Conservation (phyloP, 768 basidiomycete genomes). For the Auricularia cornea region DNA sequence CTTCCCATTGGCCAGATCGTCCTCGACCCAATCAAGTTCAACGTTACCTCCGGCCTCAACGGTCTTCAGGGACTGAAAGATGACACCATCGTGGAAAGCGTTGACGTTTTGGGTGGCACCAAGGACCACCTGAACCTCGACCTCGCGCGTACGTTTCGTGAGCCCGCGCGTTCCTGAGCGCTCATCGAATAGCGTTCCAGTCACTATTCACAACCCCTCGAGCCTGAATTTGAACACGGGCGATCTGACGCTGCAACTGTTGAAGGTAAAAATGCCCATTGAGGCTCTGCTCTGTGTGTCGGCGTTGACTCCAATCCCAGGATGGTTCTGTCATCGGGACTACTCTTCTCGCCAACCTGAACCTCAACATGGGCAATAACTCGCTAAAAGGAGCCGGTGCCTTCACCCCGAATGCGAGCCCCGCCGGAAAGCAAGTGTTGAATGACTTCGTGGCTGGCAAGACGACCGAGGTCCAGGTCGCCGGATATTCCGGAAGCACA, state of each 20-base stretch:
- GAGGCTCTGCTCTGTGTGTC: neutral
- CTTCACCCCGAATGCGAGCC: constrained; percentile 52
- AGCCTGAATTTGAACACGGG: constrained; percentile 54
- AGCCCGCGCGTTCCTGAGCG: neutral
- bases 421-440: constrained; percentile 53
- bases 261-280: neutral
- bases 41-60: constrained; percentile 51
- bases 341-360: constrained; percentile 50
- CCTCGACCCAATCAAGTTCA: constrained; percentile 64
- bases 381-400: constrained; percentile 38
- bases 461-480: constrained; percentile 36
- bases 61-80: constrained; percentile 57
- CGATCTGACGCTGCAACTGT: constrained; percentile 44
- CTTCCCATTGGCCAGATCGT: constrained; percentile 56
- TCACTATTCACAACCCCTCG: constrained; percentile 60
- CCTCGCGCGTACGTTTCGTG: constrained; percentile 40
- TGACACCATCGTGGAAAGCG: constrained; percentile 43
- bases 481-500: constrained; percentile 54
- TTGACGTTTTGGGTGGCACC: constrained; percentile 63
- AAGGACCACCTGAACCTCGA: constrained; percentile 46
- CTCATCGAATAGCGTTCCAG: constrained; percentile 21
- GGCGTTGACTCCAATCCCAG: constrained; percentile 14
- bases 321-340: constrained; percentile 50
- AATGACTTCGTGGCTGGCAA: constrained; percentile 58
- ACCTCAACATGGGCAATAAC: constrained; percentile 53